Evolutionary conservation across 768 basidiomycete species (phyloP), one percentile per base, ranked within the genome.

Genomic region (Leccinum uliginosum): DNA sequence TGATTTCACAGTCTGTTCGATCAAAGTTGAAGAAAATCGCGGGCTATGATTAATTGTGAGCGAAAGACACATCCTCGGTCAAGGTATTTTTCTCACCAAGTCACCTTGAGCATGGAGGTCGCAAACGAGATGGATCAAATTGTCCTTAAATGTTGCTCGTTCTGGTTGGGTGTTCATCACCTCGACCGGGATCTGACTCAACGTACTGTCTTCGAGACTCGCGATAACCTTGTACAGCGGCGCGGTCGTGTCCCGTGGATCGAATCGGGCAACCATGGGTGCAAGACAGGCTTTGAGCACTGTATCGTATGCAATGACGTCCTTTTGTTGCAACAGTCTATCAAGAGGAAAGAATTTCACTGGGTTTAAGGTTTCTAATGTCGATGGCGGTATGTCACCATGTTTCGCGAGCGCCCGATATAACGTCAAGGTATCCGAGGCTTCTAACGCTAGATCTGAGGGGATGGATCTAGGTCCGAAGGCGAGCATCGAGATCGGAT

Each of bases 11-110:
- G 19, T 75, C 73, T 2, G 71, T 66, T 19, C 87, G 79, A 60
- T 87, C 83, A 62, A 89, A 86, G 53, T 75, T 79, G 73, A 89
- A 89, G 21, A 89, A 67, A 12, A 89, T 79, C 0, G 85, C 87
- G 4, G 86, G 85, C 84, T 85, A 53, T 19, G 50, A 26, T 46
- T 17, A 24, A 40, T 40, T n/a, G 17, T 38, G 17, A 9, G 17
- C 3, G 35, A 40, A 40, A 40, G n/a, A 10, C n/a, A n/a, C 17
- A n/a, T 40, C 38, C 38, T 40, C n/a, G 9, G 38, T 40, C n/a
- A 40, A 40, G 38, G n/a, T n/a, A 40, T n/a, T 6, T 40, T 12
- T 8, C 84, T 64, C 61, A 86, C 86, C 34, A 89, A 74, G 57
- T 84, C 74, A 4, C 76, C 79, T 49, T 69, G 70, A 2, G 65